Conservation (phyloP, 192 early-diverging fungal species). For the Thoreauomyces humboldtii region DNA sequence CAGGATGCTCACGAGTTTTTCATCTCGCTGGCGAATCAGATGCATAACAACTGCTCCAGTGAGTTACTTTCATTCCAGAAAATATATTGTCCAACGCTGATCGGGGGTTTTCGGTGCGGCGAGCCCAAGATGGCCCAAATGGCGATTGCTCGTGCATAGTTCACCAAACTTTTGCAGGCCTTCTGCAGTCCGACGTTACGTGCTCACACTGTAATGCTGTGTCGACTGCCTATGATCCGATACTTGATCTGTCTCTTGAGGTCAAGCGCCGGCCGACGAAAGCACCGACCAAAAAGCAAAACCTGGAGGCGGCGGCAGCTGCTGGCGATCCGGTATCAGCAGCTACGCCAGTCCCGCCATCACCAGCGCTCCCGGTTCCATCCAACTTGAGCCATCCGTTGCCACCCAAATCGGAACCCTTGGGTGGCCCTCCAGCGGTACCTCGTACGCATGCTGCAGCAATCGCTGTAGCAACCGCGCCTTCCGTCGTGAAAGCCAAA, state of each 20-base stretch:
- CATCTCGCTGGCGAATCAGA: conserved; percentile 80
- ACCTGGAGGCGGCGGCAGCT: too few species aligned
- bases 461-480: too few species aligned
- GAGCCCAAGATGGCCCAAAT: background rate
- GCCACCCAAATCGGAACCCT: too few species aligned
- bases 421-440: too few species aligned
- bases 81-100: too few species aligned
- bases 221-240: conserved; percentile 79
- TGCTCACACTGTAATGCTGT: conserved; percentile 77
- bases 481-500: background rate
- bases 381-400: too few species aligned
- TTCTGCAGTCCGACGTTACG: conserved; percentile 87
- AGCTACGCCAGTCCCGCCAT: too few species aligned
- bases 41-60: conserved; percentile 63
- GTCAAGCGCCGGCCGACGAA: conserved; percentile 48
- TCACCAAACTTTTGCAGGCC: conserved; percentile 86
- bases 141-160: conserved; percentile 79
- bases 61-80: too few species aligned
- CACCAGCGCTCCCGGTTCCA: too few species aligned
- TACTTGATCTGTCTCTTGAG: conserved; percentile 89
- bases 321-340: too few species aligned
- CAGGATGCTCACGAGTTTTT: conserved; percentile 99
- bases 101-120: too few species aligned
- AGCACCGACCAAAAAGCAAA: background rate
- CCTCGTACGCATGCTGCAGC: too few species aligned